Conservation (phyloP, 495 filamentous ascomycete genomes). For the Chaetomium tenue region DNA sequence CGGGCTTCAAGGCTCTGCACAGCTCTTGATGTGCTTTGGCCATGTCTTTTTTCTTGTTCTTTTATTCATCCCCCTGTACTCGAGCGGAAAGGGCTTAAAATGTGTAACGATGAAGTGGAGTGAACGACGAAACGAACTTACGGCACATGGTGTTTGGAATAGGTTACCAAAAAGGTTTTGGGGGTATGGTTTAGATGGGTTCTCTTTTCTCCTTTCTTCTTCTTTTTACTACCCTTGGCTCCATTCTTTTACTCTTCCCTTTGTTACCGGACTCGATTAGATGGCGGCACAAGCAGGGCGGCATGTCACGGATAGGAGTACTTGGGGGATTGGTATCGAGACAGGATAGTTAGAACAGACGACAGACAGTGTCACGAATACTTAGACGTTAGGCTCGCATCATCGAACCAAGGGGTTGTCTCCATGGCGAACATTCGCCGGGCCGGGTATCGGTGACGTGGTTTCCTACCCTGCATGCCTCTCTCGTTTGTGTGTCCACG, state of each 20-base stretch:
- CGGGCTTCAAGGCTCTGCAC: slow-evolving; percentile 71
- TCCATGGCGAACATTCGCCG: not conserved
- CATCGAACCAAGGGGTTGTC: not conserved
- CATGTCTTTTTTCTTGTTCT: not conserved
- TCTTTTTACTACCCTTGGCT: not conserved
- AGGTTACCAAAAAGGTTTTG: not conserved
- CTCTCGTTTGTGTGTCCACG: not conserved
- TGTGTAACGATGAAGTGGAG: not conserved
- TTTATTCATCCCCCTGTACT: not conserved
- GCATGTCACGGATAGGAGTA: not conserved
- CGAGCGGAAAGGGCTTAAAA: not conserved
- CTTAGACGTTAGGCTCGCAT: slow-evolving; percentile 5
- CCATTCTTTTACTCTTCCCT: not conserved
- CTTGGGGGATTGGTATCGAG: too few species aligned
- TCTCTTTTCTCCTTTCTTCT: not conserved
- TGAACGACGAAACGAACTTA: not conserved
- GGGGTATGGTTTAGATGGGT: not conserved
- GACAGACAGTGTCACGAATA: not conserved
- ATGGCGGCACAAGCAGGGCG: slow-evolving; percentile 4
- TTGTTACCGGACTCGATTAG: not conserved
- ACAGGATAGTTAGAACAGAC: not conserved
- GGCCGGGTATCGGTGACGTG: slow-evolving; percentile 7
- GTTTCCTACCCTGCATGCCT: not conserved
- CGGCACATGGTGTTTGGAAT: not conserved
- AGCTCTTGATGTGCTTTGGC: slow-evolving; percentile 37